Conservation (phyloP, 306 rosid genomes). For the Citrullus amarus region DNA sequence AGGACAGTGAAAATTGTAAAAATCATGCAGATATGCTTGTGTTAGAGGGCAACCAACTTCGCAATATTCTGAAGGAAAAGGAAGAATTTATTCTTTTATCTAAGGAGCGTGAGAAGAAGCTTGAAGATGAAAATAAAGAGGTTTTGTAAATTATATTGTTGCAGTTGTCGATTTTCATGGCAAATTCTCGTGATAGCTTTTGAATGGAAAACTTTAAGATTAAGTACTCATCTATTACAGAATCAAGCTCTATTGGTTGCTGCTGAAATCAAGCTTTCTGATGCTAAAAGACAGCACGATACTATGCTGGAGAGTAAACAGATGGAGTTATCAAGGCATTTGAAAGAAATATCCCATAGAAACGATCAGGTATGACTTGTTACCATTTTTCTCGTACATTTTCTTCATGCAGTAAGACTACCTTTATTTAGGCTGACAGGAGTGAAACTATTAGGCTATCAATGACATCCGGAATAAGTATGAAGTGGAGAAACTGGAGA, state of each 20-base stretch:
- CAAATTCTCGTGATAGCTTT: not conserved
- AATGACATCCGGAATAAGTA: constrained; percentile 77
- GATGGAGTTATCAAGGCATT: constrained; percentile 70
- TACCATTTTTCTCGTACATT: constrained; percentile 12
- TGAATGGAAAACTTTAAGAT: constrained; percentile 2
- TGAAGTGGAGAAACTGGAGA: constrained; percentile 78
- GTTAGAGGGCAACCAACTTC: constrained; percentile 44
- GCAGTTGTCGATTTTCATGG: not conserved
- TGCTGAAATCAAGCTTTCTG: constrained; percentile 57
- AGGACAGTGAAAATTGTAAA: constrained; percentile 40
- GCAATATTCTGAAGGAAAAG: constrained; percentile 39
- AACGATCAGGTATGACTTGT: constrained; percentile 70
- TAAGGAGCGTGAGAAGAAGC: constrained; percentile 57
- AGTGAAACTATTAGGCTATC: constrained; percentile 51
- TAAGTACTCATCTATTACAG: constrained; percentile 36
- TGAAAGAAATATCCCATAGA: constrained; percentile 85
- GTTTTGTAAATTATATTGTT: constrained; percentile 28
- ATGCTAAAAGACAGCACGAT: constrained; percentile 67
- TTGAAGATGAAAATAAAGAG: constrained; percentile 58
- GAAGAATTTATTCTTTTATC: constrained; percentile 43
- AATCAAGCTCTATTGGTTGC: constrained; percentile 35
- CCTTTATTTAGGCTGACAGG: constrained; percentile 21
- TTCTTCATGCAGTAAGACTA: constrained; percentile 10
- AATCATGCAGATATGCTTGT: constrained; percentile 40
- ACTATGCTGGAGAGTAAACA: constrained; percentile 70